Evolutionary conservation across 2,329 filamentous ascomycete genomes (phyloP).

Genomic region (Fusarium coffeatum): DNA sequence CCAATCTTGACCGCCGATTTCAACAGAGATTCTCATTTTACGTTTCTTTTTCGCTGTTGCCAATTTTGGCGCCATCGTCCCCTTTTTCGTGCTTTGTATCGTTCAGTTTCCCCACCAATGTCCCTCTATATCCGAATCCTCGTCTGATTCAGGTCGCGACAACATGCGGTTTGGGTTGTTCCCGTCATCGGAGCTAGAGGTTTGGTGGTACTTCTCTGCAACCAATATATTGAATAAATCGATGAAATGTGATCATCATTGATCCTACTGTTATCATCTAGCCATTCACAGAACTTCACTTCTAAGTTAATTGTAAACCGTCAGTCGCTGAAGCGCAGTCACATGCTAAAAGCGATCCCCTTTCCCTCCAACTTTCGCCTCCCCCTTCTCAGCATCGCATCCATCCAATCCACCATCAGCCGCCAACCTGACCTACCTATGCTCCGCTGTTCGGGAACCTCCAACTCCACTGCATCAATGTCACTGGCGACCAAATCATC

Average conservation of each 20-base stretch:
- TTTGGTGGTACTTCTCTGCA: neutral
- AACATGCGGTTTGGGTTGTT: conserved; percentile 34
- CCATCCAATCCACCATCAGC: neutral
- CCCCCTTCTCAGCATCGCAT: conserved; percentile 7
- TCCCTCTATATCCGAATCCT: conserved; percentile 33
- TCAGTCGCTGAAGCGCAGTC: conserved; percentile 30
- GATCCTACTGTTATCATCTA: neutral
- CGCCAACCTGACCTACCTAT: neutral
- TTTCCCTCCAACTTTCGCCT: neutral
- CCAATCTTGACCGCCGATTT: conserved; percentile 21
- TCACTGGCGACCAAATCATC: conserved; percentile 23
- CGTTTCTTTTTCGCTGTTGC: neutral
- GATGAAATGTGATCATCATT: neutral
- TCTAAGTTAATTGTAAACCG: neutral
- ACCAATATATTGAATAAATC: conserved; percentile 1
- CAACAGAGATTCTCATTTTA: neutral
- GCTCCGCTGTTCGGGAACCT: conserved; percentile 33
- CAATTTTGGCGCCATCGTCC: conserved; percentile 1
- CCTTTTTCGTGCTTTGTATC: neutral
- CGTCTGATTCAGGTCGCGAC: conserved; percentile 27
- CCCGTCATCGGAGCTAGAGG: conserved; percentile 29
- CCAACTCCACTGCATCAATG: conserved; percentile 40
- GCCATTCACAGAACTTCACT: neutral
- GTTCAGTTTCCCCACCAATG: conserved; percentile 14
- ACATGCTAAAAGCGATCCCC: conserved; percentile 38